phyloP scores from a whole-genome alignment of 2,329 filamentous ascomycete species.

The Sporothrix brasiliensis region DNA sequence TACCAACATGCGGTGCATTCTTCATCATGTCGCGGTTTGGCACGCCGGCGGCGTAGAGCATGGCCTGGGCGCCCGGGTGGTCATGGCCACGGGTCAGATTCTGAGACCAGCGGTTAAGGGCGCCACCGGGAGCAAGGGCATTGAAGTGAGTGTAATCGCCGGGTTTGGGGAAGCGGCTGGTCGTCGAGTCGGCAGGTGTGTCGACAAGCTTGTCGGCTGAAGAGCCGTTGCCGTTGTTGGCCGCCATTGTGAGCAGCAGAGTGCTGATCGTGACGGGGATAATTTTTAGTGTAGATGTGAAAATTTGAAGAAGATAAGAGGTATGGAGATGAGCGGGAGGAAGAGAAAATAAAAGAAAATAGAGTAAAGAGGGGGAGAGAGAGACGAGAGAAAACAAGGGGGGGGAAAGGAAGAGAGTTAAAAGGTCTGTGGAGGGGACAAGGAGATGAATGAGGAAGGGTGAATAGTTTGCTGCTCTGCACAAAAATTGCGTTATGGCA shows the following conservation, averaged over 20 bases:
- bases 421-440: no score
- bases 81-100: conserved; percentile 83
- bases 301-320: neutral
- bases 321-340: neutral
- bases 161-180: conserved; percentile 45
- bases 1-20: conserved; percentile 84
- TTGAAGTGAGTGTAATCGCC: conserved; percentile 60
- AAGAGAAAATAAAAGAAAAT: neutral
- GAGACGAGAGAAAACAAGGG: neutral
- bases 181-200: neutral
- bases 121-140: conserved; percentile 54
- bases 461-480: conserved; percentile 14
- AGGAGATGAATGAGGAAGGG: neutral
- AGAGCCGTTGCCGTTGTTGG: neutral
- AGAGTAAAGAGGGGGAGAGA: neutral
- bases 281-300: neutral
- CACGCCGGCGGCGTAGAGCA: conserved; percentile 92
- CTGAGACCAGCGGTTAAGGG: conserved; percentile 83
- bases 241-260: neutral
- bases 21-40: conserved; percentile 84
- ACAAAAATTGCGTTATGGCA: conserved; percentile 3
- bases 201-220: neutral
- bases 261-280: neutral
- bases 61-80: conserved; percentile 90
- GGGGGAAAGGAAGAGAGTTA: neutral